Evolutionary conservation across 495 filamentous ascomycete species (phyloP), one percentile per base, ranked within the genome.

Genomic region (Neurospora sp.): DNA sequence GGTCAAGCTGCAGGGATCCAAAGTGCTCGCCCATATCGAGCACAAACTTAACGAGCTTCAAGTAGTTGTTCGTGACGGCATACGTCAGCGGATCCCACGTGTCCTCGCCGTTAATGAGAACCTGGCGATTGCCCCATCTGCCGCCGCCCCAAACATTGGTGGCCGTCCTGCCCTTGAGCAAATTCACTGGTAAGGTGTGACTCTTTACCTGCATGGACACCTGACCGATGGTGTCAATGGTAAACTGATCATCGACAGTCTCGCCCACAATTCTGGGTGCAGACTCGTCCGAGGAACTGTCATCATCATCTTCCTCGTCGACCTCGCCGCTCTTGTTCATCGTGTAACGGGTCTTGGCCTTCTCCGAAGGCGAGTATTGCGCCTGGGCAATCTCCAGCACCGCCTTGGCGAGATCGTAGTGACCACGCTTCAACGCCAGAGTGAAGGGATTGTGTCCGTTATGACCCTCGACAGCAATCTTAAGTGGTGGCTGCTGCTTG

Each of bases 221-320:
- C 74, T 90, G 85, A 2, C 90, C 91, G 42, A 94, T 81, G 74
- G 92, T 88, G 4, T 94, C 91, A 71, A 92, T 84, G 0, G 91
- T 94, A 77, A 90, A 93, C 20, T 85, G 80, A 16, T 87, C 86
- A 71, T 89, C 85, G 38, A 92, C 77, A n/a, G 83, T 80, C 69
- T 87, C 81, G 27, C 80, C 74, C 45, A 89, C 82, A 27, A 88
- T 82, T n/a, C 80, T 81, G 18, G 83, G 85, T n/a, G 81, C 81
- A 59, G 76, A 74, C 8, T 72, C 77, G 27, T 72, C 73, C 2
- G 39, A 37, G 10, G 74, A 77, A n/a, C 79, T 79, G 8, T 75
- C 76, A 20, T 74, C 61, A 40, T 76, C 71, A 35, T 83, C 78
- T 2, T 80, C 70, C 0, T 78, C 78, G 38, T 76, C 74, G 0